These are phyloP conservation scores for Hydnomerulius pinastri DNA, from an alignment of 768 basidiomycete species.

Conservation along the genomic window DNA sequence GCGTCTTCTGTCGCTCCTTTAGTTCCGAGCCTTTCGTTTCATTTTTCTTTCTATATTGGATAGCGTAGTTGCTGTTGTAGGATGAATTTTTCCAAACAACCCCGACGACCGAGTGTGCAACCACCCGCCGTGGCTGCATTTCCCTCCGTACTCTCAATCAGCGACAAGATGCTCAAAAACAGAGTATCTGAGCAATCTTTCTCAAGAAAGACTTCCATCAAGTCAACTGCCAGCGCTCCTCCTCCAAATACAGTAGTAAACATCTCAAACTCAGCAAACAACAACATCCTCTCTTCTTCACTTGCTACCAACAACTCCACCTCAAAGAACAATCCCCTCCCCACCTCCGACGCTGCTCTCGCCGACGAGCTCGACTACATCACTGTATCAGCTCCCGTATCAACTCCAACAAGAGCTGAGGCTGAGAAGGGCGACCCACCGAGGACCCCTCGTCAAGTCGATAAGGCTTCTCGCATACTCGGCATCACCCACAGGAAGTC, in stretches of 20 bases:
- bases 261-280: constrained; percentile 12
- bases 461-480: constrained; percentile 79
- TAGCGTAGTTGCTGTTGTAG: constrained; percentile 13
- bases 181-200: constrained; percentile 53
- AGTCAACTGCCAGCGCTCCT: constrained; percentile 10
- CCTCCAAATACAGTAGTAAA: constrained; percentile 14
- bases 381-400: constrained; percentile 40
- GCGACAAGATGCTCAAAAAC: constrained; percentile 48
- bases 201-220: constrained; percentile 22
- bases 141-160: constrained; percentile 36
- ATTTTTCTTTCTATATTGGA: constrained; percentile 1
- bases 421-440: constrained; percentile 33
- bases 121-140: constrained; percentile 33
- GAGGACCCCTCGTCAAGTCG: constrained; percentile 44
- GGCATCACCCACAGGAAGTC: constrained; percentile 73
- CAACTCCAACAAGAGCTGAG: constrained; percentile 13
- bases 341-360: constrained; percentile 37
- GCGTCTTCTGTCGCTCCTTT: background rate
- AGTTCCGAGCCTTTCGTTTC: constrained; percentile 1
- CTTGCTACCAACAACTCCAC: constrained; percentile 47
- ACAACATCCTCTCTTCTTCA: constrained; percentile 23
- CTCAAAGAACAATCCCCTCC: constrained; percentile 33
- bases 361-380: constrained; percentile 79
- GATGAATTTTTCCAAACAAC: constrained; percentile 19
- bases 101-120: constrained; percentile 21